A percentile compares a stretch with the other conserved stretches of the same genome.
Evolutionary conservation across 2,329 filamentous ascomycete genomes (phyloP).

Genomic region (Fusarium neocosmosporiellum): DNA sequence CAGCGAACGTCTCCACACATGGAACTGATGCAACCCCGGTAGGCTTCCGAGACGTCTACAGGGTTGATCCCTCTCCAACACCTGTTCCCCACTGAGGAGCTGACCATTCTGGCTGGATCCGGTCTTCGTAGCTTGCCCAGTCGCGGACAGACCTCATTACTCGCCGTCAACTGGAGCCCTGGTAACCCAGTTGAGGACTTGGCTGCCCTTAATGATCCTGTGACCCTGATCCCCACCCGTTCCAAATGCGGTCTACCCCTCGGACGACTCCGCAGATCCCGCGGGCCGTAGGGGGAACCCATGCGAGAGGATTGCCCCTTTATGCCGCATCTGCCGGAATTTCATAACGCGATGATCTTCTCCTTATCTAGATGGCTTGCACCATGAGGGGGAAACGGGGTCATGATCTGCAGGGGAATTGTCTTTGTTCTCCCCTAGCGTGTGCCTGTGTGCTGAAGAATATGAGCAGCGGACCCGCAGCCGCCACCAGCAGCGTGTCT

Average conservation of each 20-base stretch:
- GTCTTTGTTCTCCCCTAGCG: neutral
- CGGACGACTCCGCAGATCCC: conserved; percentile 4
- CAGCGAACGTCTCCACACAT: neutral
- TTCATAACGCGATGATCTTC: conserved; percentile 3
- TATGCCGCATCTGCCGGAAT: conserved; percentile 1
- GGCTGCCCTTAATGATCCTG: neutral
- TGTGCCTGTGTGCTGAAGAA: neutral
- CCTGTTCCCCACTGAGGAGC: neutral
- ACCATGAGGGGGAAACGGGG: neutral
- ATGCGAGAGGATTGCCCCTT: neutral
- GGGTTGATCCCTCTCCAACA: neutral
- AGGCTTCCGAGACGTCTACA: neutral
- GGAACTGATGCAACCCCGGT: neutral
- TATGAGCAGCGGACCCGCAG: conserved; percentile 7
- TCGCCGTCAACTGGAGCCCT: neutral
- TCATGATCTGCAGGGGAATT: conserved; percentile 6
- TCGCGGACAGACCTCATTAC: neutral
- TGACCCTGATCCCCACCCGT: neutral
- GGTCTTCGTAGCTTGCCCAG: neutral
- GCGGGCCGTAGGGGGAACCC: neutral
- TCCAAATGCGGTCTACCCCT: neutral
- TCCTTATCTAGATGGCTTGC: conserved; percentile 10
- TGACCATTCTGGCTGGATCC: neutral
- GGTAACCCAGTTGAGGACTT: neutral
- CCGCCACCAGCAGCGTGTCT: neutral